Evolutionary conservation across 2,329 filamentous ascomycete species (phyloP), one percentile per base, ranked within the genome.

Genomic region (Botrytis byssoidea): DNA sequence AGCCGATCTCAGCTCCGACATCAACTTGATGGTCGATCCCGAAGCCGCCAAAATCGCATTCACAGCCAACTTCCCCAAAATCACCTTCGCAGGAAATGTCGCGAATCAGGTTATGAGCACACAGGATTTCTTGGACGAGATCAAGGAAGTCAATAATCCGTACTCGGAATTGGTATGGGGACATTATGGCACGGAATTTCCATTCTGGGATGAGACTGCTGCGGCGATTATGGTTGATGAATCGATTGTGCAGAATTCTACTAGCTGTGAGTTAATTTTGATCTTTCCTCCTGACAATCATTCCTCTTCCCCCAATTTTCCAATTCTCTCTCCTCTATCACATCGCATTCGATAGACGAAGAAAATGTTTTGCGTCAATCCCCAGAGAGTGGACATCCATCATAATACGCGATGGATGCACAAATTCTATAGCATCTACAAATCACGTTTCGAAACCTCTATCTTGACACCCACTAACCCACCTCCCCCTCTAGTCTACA

Each of bases 1-100:
- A 73, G 79, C 78, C 18, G 78, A 80, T 74, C 73, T 79, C 51
- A 79, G 78, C 69, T 80, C 76, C 16, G 78, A 85, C 75, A 85
- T 86, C 77, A 88, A 87, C 78, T 78, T 86, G 3, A 86, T 86
- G 81, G 83, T 86, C 59, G 85, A 87, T 70, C 85, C 85, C 1
- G 85, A 87, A 78, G 84, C 83, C 4, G 80, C 84, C 29, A 86
- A 86, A 75, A 86, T 86, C 68, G 84, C 84, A 0, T 76, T 88
- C 29, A 85, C 83, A 1, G 85, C 86, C 10, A 77, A 82, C 44
- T 87, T 86, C 75, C 83, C 84, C 10, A 83, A 83, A 57, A 86
- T 85, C 72, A 81, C 83, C 42, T 81, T 86, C 72, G 83, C 82
- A 20, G 83, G 84, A 4, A 85, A 86, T 74, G 83, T 82, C 60